Evolutionary conservation across 371 early-diverging fungal genomes (phyloP).

Genomic region (Catenaria anguillulae): DNA sequence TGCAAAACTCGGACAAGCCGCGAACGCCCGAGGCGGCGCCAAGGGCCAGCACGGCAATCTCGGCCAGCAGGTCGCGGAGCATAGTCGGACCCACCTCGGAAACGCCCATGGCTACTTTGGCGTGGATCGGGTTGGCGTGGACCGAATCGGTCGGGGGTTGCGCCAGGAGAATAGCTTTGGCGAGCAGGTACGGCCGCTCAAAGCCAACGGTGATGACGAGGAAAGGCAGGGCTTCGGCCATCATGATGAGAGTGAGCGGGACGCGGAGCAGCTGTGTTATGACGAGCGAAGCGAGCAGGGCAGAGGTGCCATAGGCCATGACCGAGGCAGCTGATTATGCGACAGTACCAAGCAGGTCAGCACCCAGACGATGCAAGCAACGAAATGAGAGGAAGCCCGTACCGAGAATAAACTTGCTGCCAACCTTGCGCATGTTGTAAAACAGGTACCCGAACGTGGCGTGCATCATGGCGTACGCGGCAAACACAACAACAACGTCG

Average conservation of each 20-base stretch:
- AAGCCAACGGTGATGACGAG: constrained; percentile 84
- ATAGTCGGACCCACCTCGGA: constrained; percentile 48
- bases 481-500: constrained; percentile 63
- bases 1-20: constrained; percentile 65
- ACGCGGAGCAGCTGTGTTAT: constrained; percentile 49
- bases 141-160: constrained; percentile 1
- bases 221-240: constrained; percentile 81
- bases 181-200: constrained; percentile 68
- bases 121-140: constrained; percentile 25
- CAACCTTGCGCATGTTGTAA: constrained; percentile 69
- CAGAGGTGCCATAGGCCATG: constrained; percentile 50
- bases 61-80: constrained; percentile 62
- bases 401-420: constrained; percentile 66
- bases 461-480: constrained; percentile 72
- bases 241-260: constrained; percentile 53
- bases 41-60: constrained; percentile 56
- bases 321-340: constrained; percentile 33
- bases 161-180: constrained; percentile 56
- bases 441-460: constrained; percentile 67
- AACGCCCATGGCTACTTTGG: constrained; percentile 52
- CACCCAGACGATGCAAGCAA: no score
- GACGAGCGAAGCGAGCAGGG: constrained; percentile 60
- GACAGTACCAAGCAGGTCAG: not conserved
- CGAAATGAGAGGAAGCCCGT: constrained; percentile 13
- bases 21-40: constrained; percentile 63